Percentiles rank a stretch among this genome's conserved stretches.
Evolutionary conservation across 495 filamentous ascomycete species (phyloP).

Genomic region (Penicillium turbatum): DNA sequence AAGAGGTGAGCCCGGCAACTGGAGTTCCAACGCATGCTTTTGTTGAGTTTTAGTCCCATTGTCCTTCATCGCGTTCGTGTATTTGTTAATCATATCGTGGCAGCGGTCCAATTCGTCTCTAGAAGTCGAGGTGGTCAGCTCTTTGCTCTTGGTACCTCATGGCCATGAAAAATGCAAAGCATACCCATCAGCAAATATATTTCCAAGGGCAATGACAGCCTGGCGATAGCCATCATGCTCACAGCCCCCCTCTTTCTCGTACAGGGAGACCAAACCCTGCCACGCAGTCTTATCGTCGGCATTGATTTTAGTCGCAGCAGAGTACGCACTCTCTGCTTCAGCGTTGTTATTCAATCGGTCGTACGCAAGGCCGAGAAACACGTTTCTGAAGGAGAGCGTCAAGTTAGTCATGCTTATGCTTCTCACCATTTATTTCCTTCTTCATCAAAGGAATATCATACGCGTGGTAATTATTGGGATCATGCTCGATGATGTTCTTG

Average conservation of each 20-base stretch:
- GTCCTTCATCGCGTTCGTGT: constrained; percentile 61
- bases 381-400: constrained; percentile 46
- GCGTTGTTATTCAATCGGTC: constrained; percentile 68
- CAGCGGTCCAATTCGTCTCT: constrained; percentile 65
- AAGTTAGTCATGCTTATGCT: constrained; percentile 7
- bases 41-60: constrained; percentile 69
- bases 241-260: constrained; percentile 65
- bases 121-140: not conserved
- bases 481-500: constrained; percentile 60
- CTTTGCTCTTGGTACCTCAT: no score
- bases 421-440: not conserved
- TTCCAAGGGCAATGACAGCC: constrained; percentile 66
- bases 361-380: constrained; percentile 76
- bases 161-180: constrained; percentile 15
- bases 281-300: constrained; percentile 66
- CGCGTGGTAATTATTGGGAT: constrained; percentile 80
- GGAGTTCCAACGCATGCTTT: constrained; percentile 64
- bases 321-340: constrained; percentile 71
- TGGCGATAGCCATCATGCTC: constrained; percentile 71
- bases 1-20: constrained; percentile 71
- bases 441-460: constrained; percentile 32
- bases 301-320: constrained; percentile 64
- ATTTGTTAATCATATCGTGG: constrained; percentile 78
- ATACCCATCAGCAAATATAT: constrained; percentile 64
- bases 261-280: constrained; percentile 85